Evolutionary conservation across 352 stramenopile species (phyloP), one percentile per base, ranked within the genome.

Genomic region (Thraustochytrium sp.): DNA sequence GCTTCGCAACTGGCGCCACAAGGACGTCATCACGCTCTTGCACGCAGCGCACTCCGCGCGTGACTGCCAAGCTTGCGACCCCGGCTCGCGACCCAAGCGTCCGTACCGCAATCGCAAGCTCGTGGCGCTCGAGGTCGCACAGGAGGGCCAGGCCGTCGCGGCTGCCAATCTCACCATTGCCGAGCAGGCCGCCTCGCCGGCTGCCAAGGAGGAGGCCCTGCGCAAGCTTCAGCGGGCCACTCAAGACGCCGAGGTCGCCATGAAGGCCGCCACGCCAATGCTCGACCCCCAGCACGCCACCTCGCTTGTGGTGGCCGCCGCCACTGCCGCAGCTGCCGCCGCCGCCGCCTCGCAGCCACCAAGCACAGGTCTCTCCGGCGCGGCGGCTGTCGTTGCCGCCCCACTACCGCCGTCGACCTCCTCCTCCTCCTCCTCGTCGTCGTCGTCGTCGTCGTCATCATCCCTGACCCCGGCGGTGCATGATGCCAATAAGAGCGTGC

Each of bases 41-140:
- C 59, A 72, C 59, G 13, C 36, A 42, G 9, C 59, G 13, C 59
- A 72, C 26, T 72, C 59, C 1, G 42, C 59, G 31, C 59, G 59
- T n/a, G 23, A 13, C 8, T 72, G 59, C 46, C 9, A 29, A 4
- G 13, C 59, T 5, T 72, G 59, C 9, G 34, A 44, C 9, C 59
- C 59, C 34, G 59, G 59, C 13, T 72, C 59, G 13, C 9, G 40
- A 9, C 59, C 59, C 59, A 72, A 72, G 59, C 21, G 59, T 11
- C 59, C 59, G 8, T 72, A 72, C 59, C 13, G 59, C 13, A 72
- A 72, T 31, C 59, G 59, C 59, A 72, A 72, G 31, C 26, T 72
- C 4, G 59, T 72, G 5, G 59, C 59, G 16, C 59, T 72, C 40
- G 13, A 55, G 13, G 59, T 31, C 59, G 59, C 59, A 49, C 26